Conservation (phyloP, 2,329 filamentous ascomycete genomes). For the Pseudogymnoascus destructans region DNA sequence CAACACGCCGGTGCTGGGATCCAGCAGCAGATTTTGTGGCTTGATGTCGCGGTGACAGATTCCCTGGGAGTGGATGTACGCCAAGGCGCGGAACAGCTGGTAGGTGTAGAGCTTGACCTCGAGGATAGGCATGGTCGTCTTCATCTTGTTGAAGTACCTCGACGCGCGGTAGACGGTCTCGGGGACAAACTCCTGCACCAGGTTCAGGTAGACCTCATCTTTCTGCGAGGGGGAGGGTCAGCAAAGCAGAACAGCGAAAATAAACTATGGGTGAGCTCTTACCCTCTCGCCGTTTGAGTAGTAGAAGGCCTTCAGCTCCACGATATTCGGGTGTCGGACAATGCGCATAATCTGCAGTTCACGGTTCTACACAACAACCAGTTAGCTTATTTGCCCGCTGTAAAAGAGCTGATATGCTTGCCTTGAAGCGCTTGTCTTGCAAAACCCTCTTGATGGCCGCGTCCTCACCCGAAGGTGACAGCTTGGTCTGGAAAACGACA, state of each 20-base stretch:
- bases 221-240: constrained; percentile 43
- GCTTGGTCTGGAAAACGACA: constrained; percentile 97
- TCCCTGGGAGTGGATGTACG: constrained; percentile 97
- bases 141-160: constrained; percentile 99
- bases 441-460: constrained; percentile 97
- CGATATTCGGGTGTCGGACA: constrained; percentile 95
- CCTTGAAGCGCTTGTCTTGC: constrained; percentile 99
- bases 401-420: constrained; percentile 27
- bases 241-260: neutral
- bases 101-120: constrained; percentile 99
- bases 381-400: constrained; percentile 23
- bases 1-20: constrained; percentile 78
- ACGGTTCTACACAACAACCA: constrained; percentile 58
- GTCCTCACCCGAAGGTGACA: constrained; percentile 95
- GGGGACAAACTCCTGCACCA: constrained; percentile 95
- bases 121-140: constrained; percentile 97
- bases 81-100: constrained; percentile 93
- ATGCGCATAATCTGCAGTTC: constrained; percentile 99
- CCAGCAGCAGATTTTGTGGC: constrained; percentile 90
- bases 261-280: constrained; percentile 30
- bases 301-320: constrained; percentile 98
- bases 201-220: constrained; percentile 96
- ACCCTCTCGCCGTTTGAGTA: constrained; percentile 98
- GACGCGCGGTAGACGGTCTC: constrained; percentile 98
- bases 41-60: constrained; percentile 99